Percentiles rank a stretch among this genome's conserved stretches.
phyloP scores from a whole-genome alignment of 1,284 basidiomycete species.

The Blastosporella zonata region DNA sequence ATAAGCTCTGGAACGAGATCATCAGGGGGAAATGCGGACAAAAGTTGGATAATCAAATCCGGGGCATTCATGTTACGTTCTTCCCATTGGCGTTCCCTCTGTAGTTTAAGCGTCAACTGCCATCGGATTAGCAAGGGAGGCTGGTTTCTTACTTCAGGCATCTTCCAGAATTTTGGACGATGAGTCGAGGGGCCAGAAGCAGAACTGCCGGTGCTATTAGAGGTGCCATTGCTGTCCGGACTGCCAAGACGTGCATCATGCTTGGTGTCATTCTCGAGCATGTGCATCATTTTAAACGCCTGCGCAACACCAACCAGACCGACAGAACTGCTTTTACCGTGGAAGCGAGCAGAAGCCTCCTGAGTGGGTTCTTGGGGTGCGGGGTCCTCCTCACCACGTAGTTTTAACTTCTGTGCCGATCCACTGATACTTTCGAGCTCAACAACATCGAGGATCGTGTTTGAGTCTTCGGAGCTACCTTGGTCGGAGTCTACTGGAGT shows the following conservation, averaged over 20 bases:
- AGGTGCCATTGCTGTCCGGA: constrained; percentile 8
- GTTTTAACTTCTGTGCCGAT: constrained; percentile 27
- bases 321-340: constrained; percentile 60
- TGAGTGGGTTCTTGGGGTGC: constrained; percentile 13
- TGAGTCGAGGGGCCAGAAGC: constrained; percentile 21
- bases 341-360: constrained; percentile 41
- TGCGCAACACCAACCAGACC: constrained; percentile 51
- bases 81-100: constrained; percentile 66
- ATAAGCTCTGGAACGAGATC: constrained; percentile 59
- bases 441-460: constrained; percentile 14
- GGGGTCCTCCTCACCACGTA: constrained; percentile 27
- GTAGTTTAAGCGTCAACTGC: constrained; percentile 6
- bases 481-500: constrained; percentile 10
- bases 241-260: constrained; percentile 11
- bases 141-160: constrained; percentile 32
- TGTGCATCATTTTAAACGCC: constrained; percentile 49
- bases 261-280: constrained; percentile 30
- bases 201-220: constrained; percentile 6
- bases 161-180: constrained; percentile 39
- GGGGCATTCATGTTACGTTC: constrained; percentile 36
- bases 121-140: neutral
- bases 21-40: constrained; percentile 51
- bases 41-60: constrained; percentile 35
- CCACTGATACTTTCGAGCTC: constrained; percentile 31
- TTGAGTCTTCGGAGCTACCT: constrained; percentile 15